Evolutionary conservation across 2,329 filamentous ascomycete species (phyloP).

Genomic region (Aspergillus proliferans): DNA sequence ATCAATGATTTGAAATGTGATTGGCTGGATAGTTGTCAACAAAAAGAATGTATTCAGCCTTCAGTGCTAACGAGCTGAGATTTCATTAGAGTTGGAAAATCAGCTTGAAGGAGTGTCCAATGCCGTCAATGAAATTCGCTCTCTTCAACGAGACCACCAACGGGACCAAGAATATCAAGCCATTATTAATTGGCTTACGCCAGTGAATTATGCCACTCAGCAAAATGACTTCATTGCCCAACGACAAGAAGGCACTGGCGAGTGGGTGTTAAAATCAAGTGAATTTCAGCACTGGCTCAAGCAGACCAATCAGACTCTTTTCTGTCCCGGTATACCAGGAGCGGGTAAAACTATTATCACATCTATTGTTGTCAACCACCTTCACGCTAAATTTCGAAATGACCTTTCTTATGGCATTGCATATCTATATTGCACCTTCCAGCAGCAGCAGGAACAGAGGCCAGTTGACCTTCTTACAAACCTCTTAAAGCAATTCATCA

Average conservation of each 20-base stretch:
- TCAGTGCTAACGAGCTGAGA: too few relatives aligned
- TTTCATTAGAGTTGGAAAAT: too few relatives aligned
- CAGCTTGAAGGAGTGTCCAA: neutral
- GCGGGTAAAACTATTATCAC: conserved; percentile 46
- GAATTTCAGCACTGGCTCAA: neutral
- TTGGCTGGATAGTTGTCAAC: too few relatives aligned
- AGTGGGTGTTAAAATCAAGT: neutral
- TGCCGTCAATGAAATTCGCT: neutral
- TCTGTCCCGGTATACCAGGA: conserved; percentile 45
- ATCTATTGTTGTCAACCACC: conserved; percentile 39
- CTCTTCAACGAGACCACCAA: too few relatives aligned
- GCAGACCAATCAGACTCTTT: conserved; percentile 26
- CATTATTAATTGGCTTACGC: neutral
- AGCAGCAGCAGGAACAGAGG: neutral
- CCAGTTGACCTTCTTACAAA: neutral
- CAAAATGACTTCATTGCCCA: neutral
- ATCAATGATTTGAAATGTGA: neutral
- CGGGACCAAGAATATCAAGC: neutral
- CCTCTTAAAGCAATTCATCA: neutral
- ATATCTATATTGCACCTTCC: neutral
- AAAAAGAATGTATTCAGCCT: too few relatives aligned
- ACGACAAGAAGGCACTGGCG: neutral
- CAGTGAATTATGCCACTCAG: neutral
- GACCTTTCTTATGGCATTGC: conserved; percentile 1
- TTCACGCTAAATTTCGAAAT: conserved; percentile 19